phyloP scores from a whole-genome alignment of 495 filamentous ascomycete species.

The Bryoglossum gracile region DNA sequence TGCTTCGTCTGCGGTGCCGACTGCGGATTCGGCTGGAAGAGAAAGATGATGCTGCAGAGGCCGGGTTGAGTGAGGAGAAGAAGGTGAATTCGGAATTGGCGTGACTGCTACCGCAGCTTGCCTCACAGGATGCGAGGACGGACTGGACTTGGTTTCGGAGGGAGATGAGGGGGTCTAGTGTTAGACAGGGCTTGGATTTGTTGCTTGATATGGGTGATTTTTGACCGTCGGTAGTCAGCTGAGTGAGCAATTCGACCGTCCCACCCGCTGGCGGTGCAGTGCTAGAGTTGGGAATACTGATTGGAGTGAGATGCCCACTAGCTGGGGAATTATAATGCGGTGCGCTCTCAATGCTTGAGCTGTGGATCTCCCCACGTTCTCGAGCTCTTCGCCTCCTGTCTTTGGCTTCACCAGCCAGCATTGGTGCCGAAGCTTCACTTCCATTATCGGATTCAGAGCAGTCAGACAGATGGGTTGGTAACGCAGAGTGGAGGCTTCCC shows the following conservation, averaged over 20 bases:
- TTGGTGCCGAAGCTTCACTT: constrained; percentile 6
- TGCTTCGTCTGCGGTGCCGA: constrained; percentile 15
- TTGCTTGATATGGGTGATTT: too few relatives aligned
- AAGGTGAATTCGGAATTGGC: background rate
- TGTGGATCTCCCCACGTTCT: constrained; percentile 21
- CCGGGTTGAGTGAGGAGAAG: background rate
- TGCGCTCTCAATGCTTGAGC: constrained; percentile 13
- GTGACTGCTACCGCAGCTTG: background rate
- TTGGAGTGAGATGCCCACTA: constrained; percentile 5
- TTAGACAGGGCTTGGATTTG: too few relatives aligned
- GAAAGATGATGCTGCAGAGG: background rate
- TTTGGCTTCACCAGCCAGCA: constrained; percentile 11
- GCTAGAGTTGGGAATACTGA: too few relatives aligned
- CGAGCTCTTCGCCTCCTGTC: constrained; percentile 15
- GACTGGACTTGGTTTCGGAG: background rate
- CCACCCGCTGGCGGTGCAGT: too few relatives aligned
- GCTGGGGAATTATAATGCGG: constrained; percentile 14
- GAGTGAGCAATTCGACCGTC: too few relatives aligned
- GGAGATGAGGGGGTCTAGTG: too few relatives aligned
- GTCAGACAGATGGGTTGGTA: constrained; percentile 1
- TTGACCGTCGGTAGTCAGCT: too few relatives aligned
- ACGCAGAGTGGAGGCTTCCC: constrained; percentile 8
- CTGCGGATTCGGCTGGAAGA: constrained; percentile 4
- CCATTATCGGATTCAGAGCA: constrained; percentile 1
- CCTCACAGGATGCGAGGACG: too few relatives aligned